Evolutionary conservation across 163 green algal species (phyloP), one percentile per base, ranked within the genome.

Genomic region (Scenedesmus sp.): DNA sequence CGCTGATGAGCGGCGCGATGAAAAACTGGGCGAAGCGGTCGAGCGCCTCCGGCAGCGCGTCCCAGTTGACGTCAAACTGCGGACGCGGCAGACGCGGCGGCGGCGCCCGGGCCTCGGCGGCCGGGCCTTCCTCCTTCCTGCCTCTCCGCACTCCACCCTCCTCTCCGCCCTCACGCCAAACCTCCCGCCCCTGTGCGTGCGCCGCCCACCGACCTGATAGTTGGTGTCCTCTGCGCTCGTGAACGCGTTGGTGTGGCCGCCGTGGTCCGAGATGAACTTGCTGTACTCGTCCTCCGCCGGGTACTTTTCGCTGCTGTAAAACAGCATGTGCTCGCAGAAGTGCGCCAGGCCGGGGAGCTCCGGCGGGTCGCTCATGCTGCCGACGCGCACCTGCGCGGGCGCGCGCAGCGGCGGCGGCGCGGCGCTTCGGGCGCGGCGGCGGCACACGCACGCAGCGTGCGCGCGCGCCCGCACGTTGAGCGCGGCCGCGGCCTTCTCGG

Each of bases 271-370:
- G 44, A 92, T 82, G 66, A 90, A 94, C 64, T 88, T 77, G 47
- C 64, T 85, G 83, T 91, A 92, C 29, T 83, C 83, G 60, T 91
- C 86, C 60, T 92, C 84, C 10, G 48, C 60, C 18, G 50, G 42
- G 67, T 92, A 95, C 73, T 92, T 92, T 17, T 87, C 85, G 33
- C 73, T 89, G 1, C 84, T 81, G 60, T 95, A 96, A 78, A 96
- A 96, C 10, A 96, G 87, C 91, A 96, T 96, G 84, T 96, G 91
- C 83, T 96, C 91, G 26, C 80, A 90, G 80, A 97, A 98, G 75
- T 97, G 93, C 0, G 93, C 93, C 63, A 97, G 81, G 11, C 93
- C 93, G 2, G 85, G 86, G 2, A 96, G 80, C 11, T 91, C 87
- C 3, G 76, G 31, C 15, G 93, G 93, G 77, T 98, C 94, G 22